These are phyloP conservation scores for Trichoderma hamatum DNA, from an alignment of 2,329 filamentous ascomycete genomes.

Conservation along the genomic window DNA sequence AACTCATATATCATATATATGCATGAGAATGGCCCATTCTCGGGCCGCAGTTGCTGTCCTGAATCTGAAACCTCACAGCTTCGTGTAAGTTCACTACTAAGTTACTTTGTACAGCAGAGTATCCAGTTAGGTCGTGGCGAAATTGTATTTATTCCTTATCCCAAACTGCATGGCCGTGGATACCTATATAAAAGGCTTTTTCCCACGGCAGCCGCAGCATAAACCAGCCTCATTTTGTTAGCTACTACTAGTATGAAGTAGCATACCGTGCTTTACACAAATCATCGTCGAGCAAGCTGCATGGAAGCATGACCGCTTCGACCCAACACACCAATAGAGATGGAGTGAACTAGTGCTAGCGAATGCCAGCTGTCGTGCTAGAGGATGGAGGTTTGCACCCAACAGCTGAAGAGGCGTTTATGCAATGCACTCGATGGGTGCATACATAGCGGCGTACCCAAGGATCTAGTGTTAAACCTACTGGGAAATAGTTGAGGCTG, in stretches of 20 bases:
- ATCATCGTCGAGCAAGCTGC: not conserved
- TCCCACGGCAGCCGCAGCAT: not conserved
- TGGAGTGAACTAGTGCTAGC: conserved; percentile 5
- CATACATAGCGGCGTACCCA: not conserved
- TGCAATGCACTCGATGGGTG: conserved; percentile 2
- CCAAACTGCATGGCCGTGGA: not conserved
- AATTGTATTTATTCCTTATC: not conserved
- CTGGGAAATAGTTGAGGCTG: not conserved
- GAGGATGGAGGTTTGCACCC: not conserved
- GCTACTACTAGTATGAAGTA: not conserved
- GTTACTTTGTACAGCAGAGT: not conserved
- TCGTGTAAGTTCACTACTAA: not conserved
- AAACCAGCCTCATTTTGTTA: not conserved
- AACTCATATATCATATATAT: not conserved
- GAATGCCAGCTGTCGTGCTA: conserved; percentile 1
- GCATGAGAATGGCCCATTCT: not conserved
- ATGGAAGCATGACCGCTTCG: not conserved
- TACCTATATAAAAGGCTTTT: not conserved
- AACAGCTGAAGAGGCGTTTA: not conserved
- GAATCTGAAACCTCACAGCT: conserved; percentile 12
- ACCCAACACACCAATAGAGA: conserved; percentile 6
- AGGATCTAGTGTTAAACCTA: not conserved
- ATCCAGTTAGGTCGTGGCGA: too few species aligned
- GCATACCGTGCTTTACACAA: not conserved
- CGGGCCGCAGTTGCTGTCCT: not conserved